Evolutionary conservation across 176 grass and related monocot genomes (phyloP), one percentile per base, ranked within the genome.

Genomic region (Eleusine coracana): DNA sequence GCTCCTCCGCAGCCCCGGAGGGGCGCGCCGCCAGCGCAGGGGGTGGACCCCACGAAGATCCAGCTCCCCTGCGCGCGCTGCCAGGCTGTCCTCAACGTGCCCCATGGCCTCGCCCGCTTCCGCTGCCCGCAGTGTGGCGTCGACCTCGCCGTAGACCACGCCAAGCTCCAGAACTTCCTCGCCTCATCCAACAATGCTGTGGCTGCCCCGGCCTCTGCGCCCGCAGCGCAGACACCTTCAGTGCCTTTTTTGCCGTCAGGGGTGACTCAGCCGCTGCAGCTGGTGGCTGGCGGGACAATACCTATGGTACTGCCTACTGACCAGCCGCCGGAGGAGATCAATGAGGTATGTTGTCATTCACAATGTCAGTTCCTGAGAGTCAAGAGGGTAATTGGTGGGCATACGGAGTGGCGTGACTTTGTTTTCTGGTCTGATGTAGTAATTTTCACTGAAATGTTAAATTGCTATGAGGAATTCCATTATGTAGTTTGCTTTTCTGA

Each of bases 41-140:
- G 77, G 31, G 78, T 80, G 65, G 78, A 80, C 78, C 78, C 78
- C 49, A 80, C 78, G 64, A 80, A 80, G 78, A 80, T 70, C 78
- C 78, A 81, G 66, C 66, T 81, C 36, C 49, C 66, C 8, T 88
- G 86, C 58, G 68, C 56, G 58, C 78, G 78, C 68, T 99, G 93
- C 91, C 62, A 66, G 62, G 62, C 62, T 13, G 62, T 66, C 14
- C 62, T 99, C 56, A 99, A 96, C 79, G 96, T 99, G 64, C 96
- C 96, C 42, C 87, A 93, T 54, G 96, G 96, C 60, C 91, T 99
- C 31, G 44, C 89, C 20, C 85, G 91, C 75, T 99, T 99, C 74
- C 79, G 79, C 83, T 99, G 96, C 62, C 96, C 96, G 31, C 93
- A 96, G 80, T 99, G 96, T 37, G 89, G 86, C 77, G 91, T 91